Percentiles rank a stretch among this genome's conserved stretches.
These are phyloP conservation scores for Cladosporium sp. DNA, from an alignment of 2,329 filamentous ascomycete species.

Conservation along the genomic window DNA sequence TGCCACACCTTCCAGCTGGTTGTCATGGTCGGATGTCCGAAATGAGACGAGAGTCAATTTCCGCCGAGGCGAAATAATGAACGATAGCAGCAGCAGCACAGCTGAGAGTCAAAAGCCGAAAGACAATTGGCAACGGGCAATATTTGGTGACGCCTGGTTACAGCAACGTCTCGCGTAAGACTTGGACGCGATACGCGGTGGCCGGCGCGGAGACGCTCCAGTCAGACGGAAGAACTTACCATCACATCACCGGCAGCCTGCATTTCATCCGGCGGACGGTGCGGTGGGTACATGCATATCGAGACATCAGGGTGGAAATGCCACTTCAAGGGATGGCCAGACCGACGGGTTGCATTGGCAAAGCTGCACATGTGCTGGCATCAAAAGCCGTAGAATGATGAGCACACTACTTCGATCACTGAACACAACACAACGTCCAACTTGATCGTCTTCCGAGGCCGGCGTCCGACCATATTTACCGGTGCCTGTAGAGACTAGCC, in stretches of 20 bases:
- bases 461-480: conserved; percentile 16
- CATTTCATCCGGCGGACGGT: conserved; percentile 17
- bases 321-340: background rate
- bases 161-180: conserved; percentile 15
- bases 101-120: conserved; percentile 8
- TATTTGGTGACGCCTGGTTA: background rate
- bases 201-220: conserved; percentile 15
- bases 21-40: background rate
- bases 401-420: background rate
- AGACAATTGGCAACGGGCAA: conserved; percentile 13
- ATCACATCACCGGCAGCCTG: conserved; percentile 11
- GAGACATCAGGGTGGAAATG: conserved; percentile 13
- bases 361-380: background rate
- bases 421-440: conserved; percentile 11
- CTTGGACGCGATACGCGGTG: conserved; percentile 17
- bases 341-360: background rate
- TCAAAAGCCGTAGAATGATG: background rate
- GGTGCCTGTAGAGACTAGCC: background rate
- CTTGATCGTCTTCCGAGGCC: conserved; percentile 5
- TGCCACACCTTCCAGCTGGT: background rate
- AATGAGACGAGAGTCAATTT: background rate
- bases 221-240: conserved; percentile 17
- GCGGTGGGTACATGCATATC: conserved; percentile 14
- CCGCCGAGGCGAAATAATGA: background rate
- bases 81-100: background rate